Conservation (phyloP, 1,284 basidiomycete genomes). For the Cutaneotrichosporon daszewskae region DNA sequence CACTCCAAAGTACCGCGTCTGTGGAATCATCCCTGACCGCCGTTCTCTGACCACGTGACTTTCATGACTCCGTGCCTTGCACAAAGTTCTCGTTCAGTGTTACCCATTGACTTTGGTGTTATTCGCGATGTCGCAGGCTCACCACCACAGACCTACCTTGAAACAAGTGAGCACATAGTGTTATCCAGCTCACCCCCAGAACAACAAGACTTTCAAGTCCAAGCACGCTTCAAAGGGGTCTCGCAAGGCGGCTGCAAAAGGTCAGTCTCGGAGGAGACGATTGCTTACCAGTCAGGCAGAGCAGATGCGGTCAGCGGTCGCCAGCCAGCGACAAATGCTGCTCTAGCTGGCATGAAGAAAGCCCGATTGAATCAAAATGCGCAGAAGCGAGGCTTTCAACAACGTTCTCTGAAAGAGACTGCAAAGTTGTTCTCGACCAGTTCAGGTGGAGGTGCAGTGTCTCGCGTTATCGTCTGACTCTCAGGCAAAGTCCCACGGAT, state of each 20-base stretch:
- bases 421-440: constrained; percentile 47
- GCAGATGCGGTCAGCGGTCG: not conserved
- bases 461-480: not conserved
- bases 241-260: constrained; percentile 74
- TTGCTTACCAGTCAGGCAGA: not conserved
- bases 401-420: constrained; percentile 56
- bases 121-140: constrained; percentile 22
- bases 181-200: constrained; percentile 47
- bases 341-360: constrained; percentile 34
- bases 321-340: constrained; percentile 26
- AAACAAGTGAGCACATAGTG: constrained; percentile 60
- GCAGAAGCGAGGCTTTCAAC: constrained; percentile 56
- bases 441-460: constrained; percentile 41
- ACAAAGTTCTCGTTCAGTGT: not conserved
- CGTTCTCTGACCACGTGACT: not conserved
- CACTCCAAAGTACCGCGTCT: not conserved
- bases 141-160: constrained; percentile 71
- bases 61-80: not conserved
- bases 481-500: constrained; percentile 47
- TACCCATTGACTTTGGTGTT: not conserved
- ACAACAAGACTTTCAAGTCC: constrained; percentile 85
- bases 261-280: constrained; percentile 44
- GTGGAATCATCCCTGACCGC: not conserved
- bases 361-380: constrained; percentile 39
- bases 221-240: constrained; percentile 76